A percentile compares a stretch with the other conserved stretches of the same genome.
Conservation (phyloP, 176 grass and related monocot genomes). For the Coix lacrymajobi region DNA sequence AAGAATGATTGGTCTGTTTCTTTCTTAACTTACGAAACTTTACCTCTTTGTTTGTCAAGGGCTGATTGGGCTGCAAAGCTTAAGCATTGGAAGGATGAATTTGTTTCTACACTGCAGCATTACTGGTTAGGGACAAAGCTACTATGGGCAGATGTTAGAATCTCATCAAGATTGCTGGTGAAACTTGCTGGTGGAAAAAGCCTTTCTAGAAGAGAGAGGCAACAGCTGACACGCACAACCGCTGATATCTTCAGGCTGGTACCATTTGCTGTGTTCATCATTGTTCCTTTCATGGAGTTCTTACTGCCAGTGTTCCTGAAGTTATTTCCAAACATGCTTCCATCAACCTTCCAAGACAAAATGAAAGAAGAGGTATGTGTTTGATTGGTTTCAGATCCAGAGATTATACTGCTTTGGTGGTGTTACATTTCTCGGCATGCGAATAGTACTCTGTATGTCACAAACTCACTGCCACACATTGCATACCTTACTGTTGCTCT, state of each 20-base stretch:
- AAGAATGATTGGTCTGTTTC: neutral
- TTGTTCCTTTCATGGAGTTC: conserved; percentile 98
- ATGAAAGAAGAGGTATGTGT: conserved; percentile 73
- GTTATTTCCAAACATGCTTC: conserved; percentile 89
- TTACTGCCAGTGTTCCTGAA: conserved; percentile 82
- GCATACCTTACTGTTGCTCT: neutral
- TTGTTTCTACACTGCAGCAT: conserved; percentile 64
- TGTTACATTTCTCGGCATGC: neutral
- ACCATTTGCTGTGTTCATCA: conserved; percentile 79
- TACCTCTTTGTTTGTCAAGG: conserved; percentile 34
- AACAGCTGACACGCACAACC: conserved; percentile 66
- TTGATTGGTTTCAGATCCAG: neutral
- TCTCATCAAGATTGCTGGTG: conserved; percentile 72
- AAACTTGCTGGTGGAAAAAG: conserved; percentile 75
- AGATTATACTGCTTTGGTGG: conserved; percentile 5
- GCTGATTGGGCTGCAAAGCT: conserved; percentile 65
- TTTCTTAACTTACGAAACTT: conserved; percentile 21
- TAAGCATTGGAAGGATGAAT: conserved; percentile 78
- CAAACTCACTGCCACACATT: neutral
- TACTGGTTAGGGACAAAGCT: conserved; percentile 85
- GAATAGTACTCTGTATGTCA: neutral
- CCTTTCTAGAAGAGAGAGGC: conserved; percentile 76
- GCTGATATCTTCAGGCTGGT: conserved; percentile 91
- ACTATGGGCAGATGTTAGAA: conserved; percentile 72
- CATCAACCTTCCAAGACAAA: conserved; percentile 89